Percentiles rank a stretch among this genome's conserved stretches.
Conservation (phyloP, 1,284 basidiomycete species). For the Earliella scabrosa region DNA sequence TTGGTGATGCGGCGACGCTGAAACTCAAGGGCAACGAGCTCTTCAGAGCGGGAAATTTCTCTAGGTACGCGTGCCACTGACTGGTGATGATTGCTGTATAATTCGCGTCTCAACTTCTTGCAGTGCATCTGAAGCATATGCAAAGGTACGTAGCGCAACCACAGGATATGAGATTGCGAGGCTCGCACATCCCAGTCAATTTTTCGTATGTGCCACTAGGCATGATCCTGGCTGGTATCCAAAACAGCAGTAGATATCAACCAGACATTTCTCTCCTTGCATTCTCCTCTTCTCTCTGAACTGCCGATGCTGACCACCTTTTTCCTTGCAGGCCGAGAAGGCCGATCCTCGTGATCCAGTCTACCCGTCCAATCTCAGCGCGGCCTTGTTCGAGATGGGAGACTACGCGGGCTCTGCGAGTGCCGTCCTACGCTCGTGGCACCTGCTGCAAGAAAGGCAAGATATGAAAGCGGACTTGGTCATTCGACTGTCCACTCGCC, state of each 20-base stretch:
- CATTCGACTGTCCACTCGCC: slow-evolving; percentile 13
- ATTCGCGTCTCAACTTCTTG: no score
- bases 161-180: background rate
- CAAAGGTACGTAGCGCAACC: background rate
- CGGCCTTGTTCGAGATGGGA: slow-evolving; percentile 38
- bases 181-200: background rate
- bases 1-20: no score
- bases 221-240: no score
- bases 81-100: no score
- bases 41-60: no score
- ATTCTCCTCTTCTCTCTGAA: no score
- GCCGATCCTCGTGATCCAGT: slow-evolving; percentile 18
- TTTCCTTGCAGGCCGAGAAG: slow-evolving; percentile 19
- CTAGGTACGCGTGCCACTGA: no score
- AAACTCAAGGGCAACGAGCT: no score
- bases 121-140: background rate
- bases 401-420: slow-evolving; percentile 31
- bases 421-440: slow-evolving; percentile 34
- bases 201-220: no score
- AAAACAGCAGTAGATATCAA: no score
- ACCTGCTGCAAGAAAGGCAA: background rate
- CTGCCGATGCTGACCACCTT: background rate
- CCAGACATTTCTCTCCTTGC: no score
- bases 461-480: slow-evolving; percentile 5
- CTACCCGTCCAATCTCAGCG: slow-evolving; percentile 41